Percentiles rank a stretch among this genome's conserved stretches.
These are phyloP conservation scores for Royoungia palumana DNA, from an alignment of 768 basidiomycete genomes.

Conservation along the genomic window DNA sequence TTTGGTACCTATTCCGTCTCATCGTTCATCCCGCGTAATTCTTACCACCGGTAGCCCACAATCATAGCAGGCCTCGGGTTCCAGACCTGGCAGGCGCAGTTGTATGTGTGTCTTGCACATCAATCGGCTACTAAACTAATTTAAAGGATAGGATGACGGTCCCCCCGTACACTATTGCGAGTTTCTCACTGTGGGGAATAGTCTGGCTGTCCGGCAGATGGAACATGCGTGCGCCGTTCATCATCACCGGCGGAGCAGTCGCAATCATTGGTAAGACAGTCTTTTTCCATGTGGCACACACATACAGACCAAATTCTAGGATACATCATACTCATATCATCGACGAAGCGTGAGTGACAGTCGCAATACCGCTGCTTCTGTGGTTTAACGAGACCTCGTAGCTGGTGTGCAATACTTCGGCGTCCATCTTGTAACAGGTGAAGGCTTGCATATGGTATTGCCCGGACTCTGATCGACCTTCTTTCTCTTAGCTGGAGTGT, in stretches of 20 bases:
- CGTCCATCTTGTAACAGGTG: constrained; percentile 47
- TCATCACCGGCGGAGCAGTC: constrained; percentile 46
- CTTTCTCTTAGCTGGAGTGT: constrained; percentile 42
- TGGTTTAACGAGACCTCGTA: constrained; percentile 11
- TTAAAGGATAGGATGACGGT: constrained; percentile 45
- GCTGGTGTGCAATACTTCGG: constrained; percentile 57
- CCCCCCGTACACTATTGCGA: constrained; percentile 53
- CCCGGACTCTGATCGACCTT: neutral
- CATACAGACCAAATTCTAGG: constrained; percentile 31
- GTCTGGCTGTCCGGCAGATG: constrained; percentile 50
- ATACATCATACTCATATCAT: constrained; percentile 53
- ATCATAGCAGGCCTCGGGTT: constrained; percentile 59
- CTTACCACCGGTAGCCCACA: constrained; percentile 42
- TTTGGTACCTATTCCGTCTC: constrained; percentile 32
- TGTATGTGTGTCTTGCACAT: constrained; percentile 34
- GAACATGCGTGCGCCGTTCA: constrained; percentile 49
- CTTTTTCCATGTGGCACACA: neutral
- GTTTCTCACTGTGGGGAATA: constrained; percentile 45
- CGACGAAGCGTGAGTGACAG: constrained; percentile 38
- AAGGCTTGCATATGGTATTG: neutral
- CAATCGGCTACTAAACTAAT: neutral
- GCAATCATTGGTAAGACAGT: constrained; percentile 47
- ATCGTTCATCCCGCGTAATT: neutral
- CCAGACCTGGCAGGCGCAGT: constrained; percentile 56
- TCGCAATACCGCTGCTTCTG: neutral